Percentiles rank a stretch among this genome's conserved stretches.
Evolutionary conservation across 164 flowering plant genomes (phyloP).

Genomic region (Dillenia suffruticosa): DNA sequence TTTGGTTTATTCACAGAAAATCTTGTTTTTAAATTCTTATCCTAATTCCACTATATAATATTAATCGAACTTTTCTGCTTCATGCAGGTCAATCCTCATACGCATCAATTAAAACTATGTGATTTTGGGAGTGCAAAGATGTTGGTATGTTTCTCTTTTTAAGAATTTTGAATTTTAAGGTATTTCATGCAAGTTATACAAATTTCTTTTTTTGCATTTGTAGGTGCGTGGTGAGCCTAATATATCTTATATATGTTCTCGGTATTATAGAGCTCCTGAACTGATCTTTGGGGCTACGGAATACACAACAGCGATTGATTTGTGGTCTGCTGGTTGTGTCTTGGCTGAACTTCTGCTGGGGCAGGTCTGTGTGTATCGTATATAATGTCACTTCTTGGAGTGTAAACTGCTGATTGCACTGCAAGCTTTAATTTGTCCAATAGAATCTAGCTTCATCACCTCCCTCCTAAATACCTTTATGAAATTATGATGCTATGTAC

Average conservation of each 20-base stretch:
- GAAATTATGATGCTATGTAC: not conserved
- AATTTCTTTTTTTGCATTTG: slow-evolving; percentile 5
- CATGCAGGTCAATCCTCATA: slow-evolving; percentile 88
- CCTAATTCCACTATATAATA: too few species aligned
- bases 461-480: not conserved
- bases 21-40: too few species aligned
- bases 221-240: slow-evolving; percentile 97
- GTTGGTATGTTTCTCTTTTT: slow-evolving; percentile 59
- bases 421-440: too few species aligned
- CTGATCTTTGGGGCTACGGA: slow-evolving; percentile 97
- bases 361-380: slow-evolving; percentile 46
- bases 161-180: not conserved
- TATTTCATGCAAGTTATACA: not conserved
- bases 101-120: slow-evolving; percentile 91
- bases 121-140: slow-evolving; percentile 99
- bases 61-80: slow-evolving; percentile 4
- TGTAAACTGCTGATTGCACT: too few species aligned
- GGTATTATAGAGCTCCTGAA: slow-evolving; percentile 98
- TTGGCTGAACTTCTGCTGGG: slow-evolving; percentile 93
- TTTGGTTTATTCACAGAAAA: too few species aligned
- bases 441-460: too few species aligned
- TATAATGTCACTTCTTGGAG: not conserved
- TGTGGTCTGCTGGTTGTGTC: slow-evolving; percentile 99
- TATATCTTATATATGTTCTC: slow-evolving; percentile 93
- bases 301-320: slow-evolving; percentile 90